Conservation (phyloP, 805 yeast genomes). For the Metschnikowia kunwiensis region DNA sequence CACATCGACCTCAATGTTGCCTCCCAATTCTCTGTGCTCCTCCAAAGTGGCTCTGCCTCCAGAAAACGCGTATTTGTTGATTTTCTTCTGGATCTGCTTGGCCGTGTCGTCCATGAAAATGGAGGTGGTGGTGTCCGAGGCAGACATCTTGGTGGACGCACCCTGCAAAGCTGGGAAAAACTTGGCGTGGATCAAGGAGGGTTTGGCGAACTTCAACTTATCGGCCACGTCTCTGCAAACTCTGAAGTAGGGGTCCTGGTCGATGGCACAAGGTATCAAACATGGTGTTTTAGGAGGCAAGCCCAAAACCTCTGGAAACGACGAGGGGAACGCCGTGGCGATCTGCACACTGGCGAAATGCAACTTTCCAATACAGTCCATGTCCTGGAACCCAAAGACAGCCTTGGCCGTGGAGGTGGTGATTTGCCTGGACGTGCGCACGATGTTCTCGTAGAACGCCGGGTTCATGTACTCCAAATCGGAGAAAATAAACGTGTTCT, state of each 20-base stretch:
- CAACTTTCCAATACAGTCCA: conserved; percentile 89
- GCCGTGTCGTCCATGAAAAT: conserved; percentile 95
- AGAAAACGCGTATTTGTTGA: conserved; percentile 93
- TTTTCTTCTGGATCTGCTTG: conserved; percentile 87
- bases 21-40: conserved; percentile 87
- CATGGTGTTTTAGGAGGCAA: conserved; percentile 88
- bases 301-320: conserved; percentile 91
- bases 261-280: conserved; percentile 97
- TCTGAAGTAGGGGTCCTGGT: conserved; percentile 97
- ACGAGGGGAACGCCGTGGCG: conserved; percentile 91
- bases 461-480: conserved; percentile 93
- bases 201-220: conserved; percentile 85
- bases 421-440: conserved; percentile 87
- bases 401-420: conserved; percentile 97
- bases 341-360: conserved; percentile 97
- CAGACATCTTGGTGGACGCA: conserved; percentile 94
- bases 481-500: conserved; percentile 92
- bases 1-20: conserved; percentile 93
- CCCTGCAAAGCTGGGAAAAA: conserved; percentile 99
- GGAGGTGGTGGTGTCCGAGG: conserved; percentile 85
- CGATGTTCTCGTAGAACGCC: conserved; percentile 90
- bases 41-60: conserved; percentile 89
- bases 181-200: conserved; percentile 87
- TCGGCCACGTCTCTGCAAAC: conserved; percentile 97
- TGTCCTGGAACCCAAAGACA: conserved; percentile 93